Base-by-base conservation (phyloP, 2,329 filamentous ascomycete species). In the Venturia carpophila region DNA sequence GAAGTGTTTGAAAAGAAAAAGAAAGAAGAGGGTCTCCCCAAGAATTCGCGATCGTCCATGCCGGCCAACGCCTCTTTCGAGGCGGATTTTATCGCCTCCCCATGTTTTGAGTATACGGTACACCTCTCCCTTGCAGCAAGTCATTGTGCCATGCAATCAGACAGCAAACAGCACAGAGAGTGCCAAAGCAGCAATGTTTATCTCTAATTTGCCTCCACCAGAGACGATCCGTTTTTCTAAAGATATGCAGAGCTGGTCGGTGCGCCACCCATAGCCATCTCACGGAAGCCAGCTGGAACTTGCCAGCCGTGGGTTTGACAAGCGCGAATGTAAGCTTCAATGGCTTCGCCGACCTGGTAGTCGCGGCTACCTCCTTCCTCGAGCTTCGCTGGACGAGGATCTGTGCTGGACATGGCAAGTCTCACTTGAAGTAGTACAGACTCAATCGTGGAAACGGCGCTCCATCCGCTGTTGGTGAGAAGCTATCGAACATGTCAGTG, bases 401-500 rank as follows among this genome's bases (percentile, higher is more conserved):
- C 88, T 0, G 78, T 77, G 61, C 82, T 87, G 64, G 81, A 85
- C 17, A 96, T 83, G 0, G 90, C 90, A 77, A 95, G 77, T 27
- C 89, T 87, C 30, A 97, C 87, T 73, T 95, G 90, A 34, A 96
- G 74, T 17, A 97, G 77, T 3, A 96, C 86, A 63, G 85, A 88
- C 73, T 96, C 92, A 69, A 96, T 86, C 21, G 84, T 86, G 62
- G 82, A 84, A 0, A 83, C 86, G 0, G 89, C 86, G 27, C 82
- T 86, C 92, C 92, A 97, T 34, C 92, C 92, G 7, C 85, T 84
- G 73, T 87, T 91, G 0, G 92, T 96, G 67, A 96, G 80, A 5
- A 94, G 80, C 75, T 94, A 65, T 9, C 34, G 19, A 37, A 42
- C n/a, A n/a, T 61, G 68, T 67, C 69, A 66, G 49, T 27, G 3